Evolutionary conservation across 2,329 filamentous ascomycete genomes (phyloP), one percentile per base, ranked within the genome.

Genomic region (Nemania sp.): DNA sequence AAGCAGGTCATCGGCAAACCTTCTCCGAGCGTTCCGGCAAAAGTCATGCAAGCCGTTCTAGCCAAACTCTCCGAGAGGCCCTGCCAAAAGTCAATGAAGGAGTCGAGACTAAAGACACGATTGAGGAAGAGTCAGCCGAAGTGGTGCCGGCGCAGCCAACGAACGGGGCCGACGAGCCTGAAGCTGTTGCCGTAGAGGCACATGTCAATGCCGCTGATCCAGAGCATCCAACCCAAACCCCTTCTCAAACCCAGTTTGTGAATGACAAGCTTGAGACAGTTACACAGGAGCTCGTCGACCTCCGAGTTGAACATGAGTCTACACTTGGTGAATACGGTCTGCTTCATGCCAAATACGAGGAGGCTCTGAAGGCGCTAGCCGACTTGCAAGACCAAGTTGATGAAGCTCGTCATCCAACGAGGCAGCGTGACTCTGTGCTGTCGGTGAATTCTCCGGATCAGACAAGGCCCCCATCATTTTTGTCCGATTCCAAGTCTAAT

Each of bases 251-350:
- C 39, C 89, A 87, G 60, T 91, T 91, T 64, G 89, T 97, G 48
- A 88, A 89, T 6, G 93, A 97, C 69, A 97, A 97, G 74, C 82
- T 97, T 12, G 93, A 97, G 66, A 87, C 80, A 33, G 88, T 97
- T 34, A 94, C 89, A 0, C 91, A 96, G 69, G 94, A 99, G 73
- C 85, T 99, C 2, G 83, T 96, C 52, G 90, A 94, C 64, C 82
- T 99, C 46, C 88, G 90, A 14, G 86, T 95, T 34, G 91, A 97
- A 72, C 94, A 99, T 65, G 93, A 97, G 70, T 78, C 81, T 7
- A 93, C 91, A 0, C 69, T 96, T 15, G 86, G 81, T 59, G 91
- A 97, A 54, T 93, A 87, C 64, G 89, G 95, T 60, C 74, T 85
- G 40, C 85, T 99, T 22, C 86, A 91, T 52, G 80, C 85, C 62